phyloP scores from a whole-genome alignment of 441 rosid genomes.

The Euphorbia celastroides region DNA sequence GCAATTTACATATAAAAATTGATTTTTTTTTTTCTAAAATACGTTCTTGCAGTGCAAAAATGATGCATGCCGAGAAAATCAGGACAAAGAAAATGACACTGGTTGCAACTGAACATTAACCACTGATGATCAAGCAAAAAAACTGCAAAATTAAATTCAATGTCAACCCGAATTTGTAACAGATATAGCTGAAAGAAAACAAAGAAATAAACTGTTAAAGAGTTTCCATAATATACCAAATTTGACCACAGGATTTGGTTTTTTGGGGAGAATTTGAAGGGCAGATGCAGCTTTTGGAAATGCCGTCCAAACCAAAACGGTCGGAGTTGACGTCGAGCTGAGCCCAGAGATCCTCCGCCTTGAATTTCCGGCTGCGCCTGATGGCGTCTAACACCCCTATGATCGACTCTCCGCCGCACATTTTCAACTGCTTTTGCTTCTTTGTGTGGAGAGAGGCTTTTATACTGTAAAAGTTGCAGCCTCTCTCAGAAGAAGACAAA shows the following conservation, averaged over 20 bases:
- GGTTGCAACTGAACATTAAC: no score
- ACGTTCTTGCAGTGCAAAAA: no score
- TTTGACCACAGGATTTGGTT: conserved; percentile 3
- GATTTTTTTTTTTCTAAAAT: no score
- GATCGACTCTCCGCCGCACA: conserved; percentile 55
- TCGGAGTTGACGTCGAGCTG: conserved; percentile 52
- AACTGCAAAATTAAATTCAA: no score
- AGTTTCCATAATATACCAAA: no score
- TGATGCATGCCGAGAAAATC: no score
- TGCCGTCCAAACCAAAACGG: conserved; percentile 35
- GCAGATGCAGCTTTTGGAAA: not conserved
- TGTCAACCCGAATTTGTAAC: no score
- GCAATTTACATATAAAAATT: no score
- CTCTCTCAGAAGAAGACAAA: not conserved
- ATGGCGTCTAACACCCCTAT: conserved; percentile 40
- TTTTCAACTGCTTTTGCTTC: not conserved
- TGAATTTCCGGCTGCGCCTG: conserved; percentile 41
- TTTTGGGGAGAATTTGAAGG: conserved; percentile 20
- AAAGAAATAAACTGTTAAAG: no score
- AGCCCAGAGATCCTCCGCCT: conserved; percentile 56
- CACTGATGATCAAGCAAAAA: no score
- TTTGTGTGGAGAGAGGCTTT: not conserved
- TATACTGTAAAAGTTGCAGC: conserved; percentile 24
- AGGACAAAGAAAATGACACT: no score
- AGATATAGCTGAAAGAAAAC: no score